Base-by-base conservation (phyloP, 2,329 filamentous ascomycete genomes). In the Botrytis paeoniae region DNA sequence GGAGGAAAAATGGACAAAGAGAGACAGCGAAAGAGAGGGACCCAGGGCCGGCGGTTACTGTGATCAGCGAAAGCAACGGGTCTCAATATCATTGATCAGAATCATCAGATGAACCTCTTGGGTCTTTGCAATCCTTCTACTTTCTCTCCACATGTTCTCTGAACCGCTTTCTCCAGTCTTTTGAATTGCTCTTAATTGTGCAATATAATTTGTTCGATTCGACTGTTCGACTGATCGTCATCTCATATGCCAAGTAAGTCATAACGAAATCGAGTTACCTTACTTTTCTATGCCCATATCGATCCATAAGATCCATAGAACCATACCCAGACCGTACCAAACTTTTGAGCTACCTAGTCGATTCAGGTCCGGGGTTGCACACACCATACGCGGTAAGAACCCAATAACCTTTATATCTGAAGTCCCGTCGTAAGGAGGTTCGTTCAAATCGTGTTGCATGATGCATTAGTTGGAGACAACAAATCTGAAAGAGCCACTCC, bases 401-500 rank as follows among this genome's bases (percentile, higher is more conserved):
- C 70, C 63, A 72, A 72, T 69, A 60, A n/a, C 41, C 54, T 72
- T 72, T 72, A 72, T 72, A 72, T 66, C 63, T 48, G 37, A 41
- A 41, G 18, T 41, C 63, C 63, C 70, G 35, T 72, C 48, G 25
- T 69, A 69, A 69, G 54, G 51, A 72, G 63, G 43, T 72, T 69
- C 54, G 63, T 65, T 71, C 70, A 48, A 18, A 69, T 41, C 63
- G 41, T 20, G 32, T 22, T 72, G 70, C 70, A 72, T 72, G 63
- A 57, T 72, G 70, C 70, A 72, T 72, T 72, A 69, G 70, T 61
- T 61, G 57, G 51, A 71, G 62, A 72, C 70, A 72, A 72, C 63
- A 69, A 72, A 69, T 72, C 70, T 14, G 22, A 69, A 70, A 57
- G 12, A 60, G 43, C 48, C 70, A 45, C 45, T 48, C 64, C 64